These are phyloP conservation scores for Aspergillus pseudoglaucus DNA, from an alignment of 2,329 filamentous ascomycete genomes.

Conservation along the genomic window DNA sequence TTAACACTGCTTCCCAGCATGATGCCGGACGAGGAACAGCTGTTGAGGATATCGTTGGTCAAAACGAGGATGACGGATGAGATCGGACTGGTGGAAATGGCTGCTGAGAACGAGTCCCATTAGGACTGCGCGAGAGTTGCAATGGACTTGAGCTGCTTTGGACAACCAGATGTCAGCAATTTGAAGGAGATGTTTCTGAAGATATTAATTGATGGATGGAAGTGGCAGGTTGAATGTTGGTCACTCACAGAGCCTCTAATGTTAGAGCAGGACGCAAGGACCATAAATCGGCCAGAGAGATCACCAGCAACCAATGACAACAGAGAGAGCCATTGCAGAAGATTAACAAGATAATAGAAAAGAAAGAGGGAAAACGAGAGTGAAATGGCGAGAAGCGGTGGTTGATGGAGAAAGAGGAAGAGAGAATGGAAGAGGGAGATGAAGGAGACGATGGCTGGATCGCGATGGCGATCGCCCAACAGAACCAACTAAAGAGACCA, in stretches of 20 bases:
- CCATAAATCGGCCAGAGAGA: conserved; percentile 11
- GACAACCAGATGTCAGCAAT: background rate
- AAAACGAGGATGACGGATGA: background rate
- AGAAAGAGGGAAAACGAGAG: conserved; percentile 5
- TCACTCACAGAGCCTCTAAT: background rate
- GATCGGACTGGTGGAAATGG: conserved; percentile 10
- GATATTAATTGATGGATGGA: background rate
- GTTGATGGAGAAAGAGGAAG: conserved; percentile 5
- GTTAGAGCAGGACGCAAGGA: conserved; percentile 1
- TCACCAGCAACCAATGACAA: conserved; percentile 10
- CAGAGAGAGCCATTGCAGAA: conserved; percentile 7
- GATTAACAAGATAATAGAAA: conserved; percentile 6
- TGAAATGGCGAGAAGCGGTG: conserved; percentile 1
- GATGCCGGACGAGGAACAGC: conserved; percentile 62
- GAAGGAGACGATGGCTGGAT: background rate
- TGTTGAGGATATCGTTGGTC: background rate
- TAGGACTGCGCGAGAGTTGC: conserved; percentile 2
- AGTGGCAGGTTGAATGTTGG: background rate
- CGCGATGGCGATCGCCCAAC: background rate
- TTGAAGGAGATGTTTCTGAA: background rate
- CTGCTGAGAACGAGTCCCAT: conserved; percentile 62
- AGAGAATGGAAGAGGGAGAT: conserved; percentile 4
- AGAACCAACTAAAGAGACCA: background rate
- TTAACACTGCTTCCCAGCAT: conserved; percentile 48
- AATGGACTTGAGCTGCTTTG: too few relatives aligned